A percentile compares a stretch with the other conserved stretches of the same genome.
phyloP scores from a whole-genome alignment of 805 yeast genomes.

The Jamesozyma lodderae region DNA sequence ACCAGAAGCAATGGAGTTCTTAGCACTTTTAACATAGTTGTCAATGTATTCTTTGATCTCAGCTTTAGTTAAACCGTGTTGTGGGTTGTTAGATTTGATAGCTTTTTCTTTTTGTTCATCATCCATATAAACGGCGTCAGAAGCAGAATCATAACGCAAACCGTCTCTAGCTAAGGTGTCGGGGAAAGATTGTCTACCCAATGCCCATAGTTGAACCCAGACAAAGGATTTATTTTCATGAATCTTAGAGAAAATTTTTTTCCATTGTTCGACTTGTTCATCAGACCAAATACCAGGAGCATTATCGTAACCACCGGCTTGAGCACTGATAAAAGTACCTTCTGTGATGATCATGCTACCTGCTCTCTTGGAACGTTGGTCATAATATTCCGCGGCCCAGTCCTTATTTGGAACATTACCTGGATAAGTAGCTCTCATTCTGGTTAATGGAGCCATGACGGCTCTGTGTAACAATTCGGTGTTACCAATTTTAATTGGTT shows the following conservation, averaged over 20 bases:
- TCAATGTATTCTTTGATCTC: constrained; percentile 35
- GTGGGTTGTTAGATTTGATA: constrained; percentile 22
- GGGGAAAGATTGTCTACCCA: constrained; percentile 37
- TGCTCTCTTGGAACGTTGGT: constrained; percentile 40
- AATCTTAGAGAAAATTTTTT: constrained; percentile 37
- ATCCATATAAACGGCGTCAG: constrained; percentile 28
- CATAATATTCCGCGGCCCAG: constrained; percentile 41
- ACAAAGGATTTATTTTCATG: constrained; percentile 41
- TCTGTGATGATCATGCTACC: constrained; percentile 51
- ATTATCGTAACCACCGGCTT: constrained; percentile 33
- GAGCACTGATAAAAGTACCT: constrained; percentile 40
- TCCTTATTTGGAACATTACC: constrained; percentile 36
- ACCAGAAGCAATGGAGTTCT: constrained; percentile 27
- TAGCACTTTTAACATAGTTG: constrained; percentile 39
- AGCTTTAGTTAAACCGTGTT: constrained; percentile 25
- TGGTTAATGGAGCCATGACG: constrained; percentile 37
- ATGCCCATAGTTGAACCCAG: constrained; percentile 44
- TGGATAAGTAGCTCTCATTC: constrained; percentile 31
- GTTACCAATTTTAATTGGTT: constrained; percentile 36
- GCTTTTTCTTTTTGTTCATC: constrained; percentile 32
- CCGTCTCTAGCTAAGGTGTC: constrained; percentile 30
- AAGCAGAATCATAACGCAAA: constrained; percentile 33
- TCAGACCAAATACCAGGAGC: constrained; percentile 44
- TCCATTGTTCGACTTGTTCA: constrained; percentile 42
- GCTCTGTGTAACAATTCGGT: constrained; percentile 30